A percentile compares a stretch with the other conserved stretches of the same genome.
Conservation (phyloP, 192 early-diverging fungal genomes). For the Backusella tuberculispora region DNA sequence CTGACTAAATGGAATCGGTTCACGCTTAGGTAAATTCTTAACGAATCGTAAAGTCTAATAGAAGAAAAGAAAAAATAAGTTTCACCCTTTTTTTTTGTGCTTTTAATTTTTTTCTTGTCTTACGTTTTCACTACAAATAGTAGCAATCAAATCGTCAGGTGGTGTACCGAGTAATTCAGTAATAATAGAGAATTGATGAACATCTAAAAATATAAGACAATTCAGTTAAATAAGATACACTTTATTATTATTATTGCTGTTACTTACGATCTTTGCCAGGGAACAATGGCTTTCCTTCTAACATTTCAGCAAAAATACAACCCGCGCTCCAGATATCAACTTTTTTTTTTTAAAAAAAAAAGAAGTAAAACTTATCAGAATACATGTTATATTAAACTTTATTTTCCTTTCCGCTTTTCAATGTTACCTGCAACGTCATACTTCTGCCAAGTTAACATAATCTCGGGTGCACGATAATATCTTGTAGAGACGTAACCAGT, state of each 20-base stretch:
- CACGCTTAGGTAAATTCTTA: slow-evolving; percentile 79
- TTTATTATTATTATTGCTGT: background rate
- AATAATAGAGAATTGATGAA: slow-evolving; percentile 95
- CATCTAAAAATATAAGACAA: slow-evolving; percentile 52
- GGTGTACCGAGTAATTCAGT: slow-evolving; percentile 91
- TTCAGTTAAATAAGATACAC: slow-evolving; percentile 5
- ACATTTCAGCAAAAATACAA: slow-evolving; percentile 95
- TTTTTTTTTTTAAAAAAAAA: background rate
- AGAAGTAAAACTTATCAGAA: background rate
- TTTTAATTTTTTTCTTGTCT: background rate
- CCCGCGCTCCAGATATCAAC: slow-evolving; percentile 95
- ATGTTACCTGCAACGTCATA: slow-evolving; percentile 80
- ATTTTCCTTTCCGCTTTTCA: background rate
- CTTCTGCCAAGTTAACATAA: slow-evolving; percentile 97
- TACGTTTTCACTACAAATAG: slow-evolving; percentile 91
- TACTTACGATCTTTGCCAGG: slow-evolving; percentile 89
- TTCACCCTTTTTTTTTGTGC: background rate
- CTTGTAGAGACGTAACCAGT: slow-evolving; percentile 97
- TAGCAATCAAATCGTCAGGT: slow-evolving; percentile 89
- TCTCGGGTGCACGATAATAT: slow-evolving; percentile 97
- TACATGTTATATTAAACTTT: background rate
- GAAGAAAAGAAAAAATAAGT: slow-evolving; percentile 22
- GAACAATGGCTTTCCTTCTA: slow-evolving; percentile 92
- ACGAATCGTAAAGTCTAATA: slow-evolving; percentile 83
- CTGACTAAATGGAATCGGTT: slow-evolving; percentile 79